A percentile compares a stretch with the other conserved stretches of the same genome.
Evolutionary conservation across 1,139 yeast species (phyloP).

Genomic region (Wickerhamomyces sp.): DNA sequence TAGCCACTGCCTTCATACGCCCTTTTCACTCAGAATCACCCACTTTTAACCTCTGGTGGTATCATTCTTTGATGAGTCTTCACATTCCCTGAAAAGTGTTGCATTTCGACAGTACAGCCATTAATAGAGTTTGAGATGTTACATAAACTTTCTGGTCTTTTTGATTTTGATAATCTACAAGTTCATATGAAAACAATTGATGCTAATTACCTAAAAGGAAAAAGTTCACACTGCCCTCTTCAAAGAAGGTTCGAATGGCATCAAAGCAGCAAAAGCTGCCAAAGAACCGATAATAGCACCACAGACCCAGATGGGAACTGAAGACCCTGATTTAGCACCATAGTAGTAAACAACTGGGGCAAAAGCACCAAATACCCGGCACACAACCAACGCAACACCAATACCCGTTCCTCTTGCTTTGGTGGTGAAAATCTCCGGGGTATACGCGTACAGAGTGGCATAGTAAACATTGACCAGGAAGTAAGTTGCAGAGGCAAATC

Average conservation of each 20-base stretch:
- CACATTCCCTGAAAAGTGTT: too few species aligned
- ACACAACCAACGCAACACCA: constrained; percentile 38
- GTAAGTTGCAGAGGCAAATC: constrained; percentile 46
- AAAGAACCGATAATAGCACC: constrained; percentile 48
- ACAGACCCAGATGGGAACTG: constrained; percentile 54
- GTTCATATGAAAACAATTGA: too few species aligned
- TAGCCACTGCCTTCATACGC: too few species aligned
- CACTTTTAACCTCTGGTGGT: too few species aligned
- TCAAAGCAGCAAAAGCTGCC: constrained; percentile 35
- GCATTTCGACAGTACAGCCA: too few species aligned
- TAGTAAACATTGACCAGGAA: constrained; percentile 51
- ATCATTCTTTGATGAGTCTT: too few species aligned
- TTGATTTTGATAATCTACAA: too few species aligned
- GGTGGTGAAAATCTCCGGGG: constrained; percentile 50
- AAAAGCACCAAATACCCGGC: constrained; percentile 39
- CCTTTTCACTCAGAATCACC: too few species aligned
- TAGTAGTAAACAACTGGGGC: constrained; percentile 48
- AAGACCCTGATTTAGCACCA: constrained; percentile 36
- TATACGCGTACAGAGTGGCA: constrained; percentile 45
- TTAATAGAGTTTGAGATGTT: too few species aligned
- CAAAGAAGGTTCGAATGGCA: constrained; percentile 46
- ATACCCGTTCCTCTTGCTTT: constrained; percentile 49
- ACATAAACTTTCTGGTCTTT: too few species aligned
- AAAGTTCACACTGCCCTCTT: constrained; percentile 18
- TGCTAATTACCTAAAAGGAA: too few species aligned